phyloP scores from a whole-genome alignment of 1,139 yeast species.

The Kluyveromyces sp. region DNA sequence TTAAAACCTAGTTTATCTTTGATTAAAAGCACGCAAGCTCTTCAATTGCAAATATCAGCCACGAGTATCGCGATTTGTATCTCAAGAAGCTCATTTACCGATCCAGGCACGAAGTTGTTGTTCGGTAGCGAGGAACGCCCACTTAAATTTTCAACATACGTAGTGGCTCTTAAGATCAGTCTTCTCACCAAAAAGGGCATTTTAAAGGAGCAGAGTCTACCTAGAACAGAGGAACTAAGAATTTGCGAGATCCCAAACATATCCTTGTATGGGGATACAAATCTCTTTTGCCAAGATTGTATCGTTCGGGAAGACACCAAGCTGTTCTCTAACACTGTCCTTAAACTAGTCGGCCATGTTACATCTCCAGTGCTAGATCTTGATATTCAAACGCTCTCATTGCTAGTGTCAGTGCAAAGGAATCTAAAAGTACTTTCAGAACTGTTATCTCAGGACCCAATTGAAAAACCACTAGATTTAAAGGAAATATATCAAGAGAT shows the following conservation, averaged over 20 bases:
- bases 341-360: constrained; percentile 44
- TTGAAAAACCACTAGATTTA: not conserved
- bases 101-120: constrained; percentile 53
- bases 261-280: constrained; percentile 48
- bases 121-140: constrained; percentile 50
- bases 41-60: constrained; percentile 17
- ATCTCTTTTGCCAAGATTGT: constrained; percentile 38
- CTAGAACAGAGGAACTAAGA: constrained; percentile 27
- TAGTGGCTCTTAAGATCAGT: constrained; percentile 33
- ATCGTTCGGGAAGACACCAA: constrained; percentile 30
- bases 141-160: constrained; percentile 40
- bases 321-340: constrained; percentile 42
- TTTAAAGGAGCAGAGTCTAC: not conserved
- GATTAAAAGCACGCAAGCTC: constrained; percentile 14
- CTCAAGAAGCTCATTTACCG: constrained; percentile 26
- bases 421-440: constrained; percentile 22
- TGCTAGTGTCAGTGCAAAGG: constrained; percentile 26
- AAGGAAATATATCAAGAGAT: not conserved
- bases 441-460: constrained; percentile 5
- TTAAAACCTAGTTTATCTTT: constrained; percentile 18
- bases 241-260: constrained; percentile 46
- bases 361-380: constrained; percentile 38
- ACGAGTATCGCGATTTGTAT: constrained; percentile 25
- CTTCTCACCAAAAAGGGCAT: not conserved
- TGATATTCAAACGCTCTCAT: constrained; percentile 31